These are phyloP conservation scores for Pichia rugopelliculosa DNA, from an alignment of 805 yeast genomes.

Conservation along the genomic window DNA sequence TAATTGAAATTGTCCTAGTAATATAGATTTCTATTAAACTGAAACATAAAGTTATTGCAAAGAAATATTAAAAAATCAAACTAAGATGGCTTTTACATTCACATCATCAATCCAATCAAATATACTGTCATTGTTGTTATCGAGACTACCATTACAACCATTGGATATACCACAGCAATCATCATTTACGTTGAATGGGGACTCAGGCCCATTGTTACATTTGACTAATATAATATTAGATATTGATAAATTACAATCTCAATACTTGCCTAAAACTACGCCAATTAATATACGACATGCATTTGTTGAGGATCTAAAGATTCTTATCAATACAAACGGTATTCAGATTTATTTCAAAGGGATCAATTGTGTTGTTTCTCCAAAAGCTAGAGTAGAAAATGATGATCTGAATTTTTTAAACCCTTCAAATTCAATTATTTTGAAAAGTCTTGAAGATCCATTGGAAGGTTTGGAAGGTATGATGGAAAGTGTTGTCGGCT, in stretches of 20 bases:
- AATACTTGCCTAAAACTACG: conserved; percentile 9
- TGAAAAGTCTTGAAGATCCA: conserved; percentile 6
- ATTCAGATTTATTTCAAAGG: conserved; percentile 5
- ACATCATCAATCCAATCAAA: conserved; percentile 11
- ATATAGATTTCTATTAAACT: too few relatives aligned
- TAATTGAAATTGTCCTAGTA: too few relatives aligned
- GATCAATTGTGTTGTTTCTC: conserved; percentile 7
- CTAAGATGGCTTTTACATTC: conserved; percentile 13
- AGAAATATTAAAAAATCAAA: too few relatives aligned
- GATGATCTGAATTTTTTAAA: background rate
- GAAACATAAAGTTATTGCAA: too few relatives aligned
- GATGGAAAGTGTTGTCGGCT: conserved; percentile 47
- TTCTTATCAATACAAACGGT: conserved; percentile 8
- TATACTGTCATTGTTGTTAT: conserved; percentile 9
- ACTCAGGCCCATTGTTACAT: conserved; percentile 8
- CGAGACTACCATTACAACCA: conserved; percentile 12
- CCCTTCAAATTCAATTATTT: conserved; percentile 4
- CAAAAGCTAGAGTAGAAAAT: conserved; percentile 3
- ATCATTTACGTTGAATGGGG: conserved; percentile 6
- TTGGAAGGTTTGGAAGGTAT: conserved; percentile 54
- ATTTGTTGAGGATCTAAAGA: conserved; percentile 7
- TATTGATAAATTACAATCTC: conserved; percentile 11
- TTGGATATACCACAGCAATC: conserved; percentile 10
- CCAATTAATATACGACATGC: conserved; percentile 11
- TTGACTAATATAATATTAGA: conserved; percentile 11